Percentiles rank a stretch among this genome's conserved stretches.
Evolutionary conservation across 1,284 basidiomycete species (phyloP).

Genomic region (Tilletia horrida): DNA sequence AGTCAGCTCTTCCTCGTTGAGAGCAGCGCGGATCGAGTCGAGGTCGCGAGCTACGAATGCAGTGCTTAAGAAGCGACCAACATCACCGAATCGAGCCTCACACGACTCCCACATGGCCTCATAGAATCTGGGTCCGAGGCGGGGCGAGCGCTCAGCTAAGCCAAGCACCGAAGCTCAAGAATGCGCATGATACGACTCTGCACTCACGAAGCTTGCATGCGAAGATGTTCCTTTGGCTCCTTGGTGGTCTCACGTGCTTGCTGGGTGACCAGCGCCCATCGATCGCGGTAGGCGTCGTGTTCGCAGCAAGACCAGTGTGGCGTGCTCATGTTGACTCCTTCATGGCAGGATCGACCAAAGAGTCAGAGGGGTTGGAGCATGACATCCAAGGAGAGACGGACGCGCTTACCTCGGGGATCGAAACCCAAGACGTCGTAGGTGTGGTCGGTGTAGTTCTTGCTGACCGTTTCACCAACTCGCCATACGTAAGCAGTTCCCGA

Average conservation of each 20-base stretch:
- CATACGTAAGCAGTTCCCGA: slow-evolving; percentile 27
- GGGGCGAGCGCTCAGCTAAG: not conserved
- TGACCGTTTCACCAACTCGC: slow-evolving; percentile 18
- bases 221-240: not conserved
- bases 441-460: slow-evolving; percentile 21
- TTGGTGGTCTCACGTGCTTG: slow-evolving; percentile 12
- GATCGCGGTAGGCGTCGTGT: slow-evolving; percentile 34
- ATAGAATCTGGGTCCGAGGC: slow-evolving; percentile 17
- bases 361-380: not conserved
- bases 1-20: slow-evolving; percentile 23
- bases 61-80: slow-evolving; percentile 26
- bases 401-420: slow-evolving; percentile 29
- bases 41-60: slow-evolving; percentile 32
- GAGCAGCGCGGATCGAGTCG: slow-evolving; percentile 28
- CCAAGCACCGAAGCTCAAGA: not conserved
- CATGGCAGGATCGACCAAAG: not conserved
- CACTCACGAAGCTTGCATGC: slow-evolving; percentile 9
- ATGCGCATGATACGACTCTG: not conserved
- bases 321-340: slow-evolving; percentile 19
- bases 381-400: not conserved
- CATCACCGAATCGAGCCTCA: slow-evolving; percentile 23
- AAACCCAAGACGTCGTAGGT: slow-evolving; percentile 30
- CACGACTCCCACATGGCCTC: slow-evolving; percentile 28
- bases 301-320: slow-evolving; percentile 26
- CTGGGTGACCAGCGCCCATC: slow-evolving; percentile 19